Percentiles rank a stretch among this genome's conserved stretches.
Conservation (phyloP, 2,329 filamentous ascomycete genomes). For the Phialophora verrucosa region DNA sequence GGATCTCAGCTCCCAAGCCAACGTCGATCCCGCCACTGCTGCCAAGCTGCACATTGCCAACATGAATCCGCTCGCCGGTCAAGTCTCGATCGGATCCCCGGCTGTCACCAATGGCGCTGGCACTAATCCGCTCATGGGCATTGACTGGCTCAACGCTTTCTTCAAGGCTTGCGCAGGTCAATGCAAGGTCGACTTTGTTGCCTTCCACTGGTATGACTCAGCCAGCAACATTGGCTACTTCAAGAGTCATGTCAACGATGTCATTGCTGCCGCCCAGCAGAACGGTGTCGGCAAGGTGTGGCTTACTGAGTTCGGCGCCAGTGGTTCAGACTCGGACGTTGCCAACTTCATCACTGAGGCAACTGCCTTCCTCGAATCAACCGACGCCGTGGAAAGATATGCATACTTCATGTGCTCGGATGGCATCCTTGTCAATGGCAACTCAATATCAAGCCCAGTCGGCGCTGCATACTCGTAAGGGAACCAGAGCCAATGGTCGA, state of each 20-base stretch:
- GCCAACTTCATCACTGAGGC: slow-evolving; percentile 48
- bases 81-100: slow-evolving; percentile 51
- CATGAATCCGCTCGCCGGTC: slow-evolving; percentile 47
- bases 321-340: slow-evolving; percentile 31
- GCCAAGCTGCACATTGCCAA: slow-evolving; percentile 46
- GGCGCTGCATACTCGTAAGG: too few species aligned
- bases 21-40: slow-evolving; percentile 48
- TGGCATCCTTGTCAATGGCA: slow-evolving; percentile 43
- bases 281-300: slow-evolving; percentile 50
- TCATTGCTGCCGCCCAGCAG: slow-evolving; percentile 45
- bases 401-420: slow-evolving; percentile 49
- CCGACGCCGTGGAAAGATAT: slow-evolving; percentile 49
- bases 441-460: too few species aligned
- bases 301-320: slow-evolving; percentile 54
- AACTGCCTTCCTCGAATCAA: slow-evolving; percentile 48
- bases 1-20: slow-evolving; percentile 48
- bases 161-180: slow-evolving; percentile 46
- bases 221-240: slow-evolving; percentile 44
- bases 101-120: slow-evolving; percentile 49
- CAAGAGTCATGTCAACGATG: slow-evolving; percentile 47
- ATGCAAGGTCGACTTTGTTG: slow-evolving; percentile 50
- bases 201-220: slow-evolving; percentile 54
- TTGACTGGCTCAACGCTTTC: slow-evolving; percentile 51
- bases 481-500: too few species aligned
- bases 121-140: slow-evolving; percentile 41